Conservation (phyloP, 2,329 filamentous ascomycete species). For the Chrysoporthe austroafricana region DNA sequence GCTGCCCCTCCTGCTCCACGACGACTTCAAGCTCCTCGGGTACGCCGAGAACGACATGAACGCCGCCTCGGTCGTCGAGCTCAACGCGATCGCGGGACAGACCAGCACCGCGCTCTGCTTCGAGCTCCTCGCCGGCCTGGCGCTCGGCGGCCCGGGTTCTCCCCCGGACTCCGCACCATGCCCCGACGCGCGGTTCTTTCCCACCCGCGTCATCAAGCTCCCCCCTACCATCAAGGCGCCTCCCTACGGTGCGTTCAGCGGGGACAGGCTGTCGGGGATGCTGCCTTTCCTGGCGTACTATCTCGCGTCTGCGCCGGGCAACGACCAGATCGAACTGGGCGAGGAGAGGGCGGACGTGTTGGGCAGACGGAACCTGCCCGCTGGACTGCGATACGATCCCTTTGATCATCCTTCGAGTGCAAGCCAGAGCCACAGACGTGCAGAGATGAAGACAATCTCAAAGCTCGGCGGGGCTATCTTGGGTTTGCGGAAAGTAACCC, state of each 20-base stretch:
- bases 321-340: conserved; percentile 44
- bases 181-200: conserved; percentile 10
- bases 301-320: conserved; percentile 44
- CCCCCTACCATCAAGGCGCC: conserved; percentile 20
- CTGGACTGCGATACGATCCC: conserved; percentile 35
- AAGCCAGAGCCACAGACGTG: conserved; percentile 2
- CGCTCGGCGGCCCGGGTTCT: conserved; percentile 31
- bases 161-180: conserved; percentile 30
- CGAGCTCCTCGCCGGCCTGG: conserved; percentile 42
- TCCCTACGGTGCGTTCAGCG: conserved; percentile 1
- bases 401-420: conserved; percentile 23
- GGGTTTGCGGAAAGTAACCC: conserved; percentile 26
- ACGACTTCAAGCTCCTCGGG: conserved; percentile 41
- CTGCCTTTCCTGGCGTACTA: conserved; percentile 49
- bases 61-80: conserved; percentile 36
- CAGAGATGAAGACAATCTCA: neutral
- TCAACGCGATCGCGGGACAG: conserved; percentile 31
- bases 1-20: conserved; percentile 41
- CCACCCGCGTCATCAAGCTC: conserved; percentile 30
- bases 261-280: conserved; percentile 45
- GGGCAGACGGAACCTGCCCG: conserved; percentile 45
- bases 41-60: conserved; percentile 39
- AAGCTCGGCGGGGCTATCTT: conserved; percentile 20
- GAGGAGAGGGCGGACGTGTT: conserved; percentile 49
- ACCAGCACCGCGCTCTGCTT: conserved; percentile 35